These are phyloP conservation scores for Globisporangium nunn DNA, from an alignment of 352 stramenopile genomes.

Conservation along the genomic window DNA sequence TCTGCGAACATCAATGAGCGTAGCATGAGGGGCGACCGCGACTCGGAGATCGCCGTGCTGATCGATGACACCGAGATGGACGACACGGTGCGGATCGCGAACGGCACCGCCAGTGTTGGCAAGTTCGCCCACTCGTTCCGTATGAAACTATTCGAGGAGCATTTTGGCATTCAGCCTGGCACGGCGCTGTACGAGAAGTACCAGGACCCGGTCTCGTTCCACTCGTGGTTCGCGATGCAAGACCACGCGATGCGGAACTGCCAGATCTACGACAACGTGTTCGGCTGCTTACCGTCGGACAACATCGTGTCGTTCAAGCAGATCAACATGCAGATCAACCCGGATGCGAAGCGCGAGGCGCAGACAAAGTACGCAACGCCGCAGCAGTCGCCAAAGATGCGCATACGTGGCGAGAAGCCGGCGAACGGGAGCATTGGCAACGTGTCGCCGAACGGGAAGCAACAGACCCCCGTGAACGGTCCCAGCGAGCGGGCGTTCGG, in stretches of 20 bases:
- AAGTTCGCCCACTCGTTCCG: conserved; percentile 83
- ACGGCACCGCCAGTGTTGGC: conserved; percentile 43
- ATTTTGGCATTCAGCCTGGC: conserved; percentile 57
- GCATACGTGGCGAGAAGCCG: conserved; percentile 5
- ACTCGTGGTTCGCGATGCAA: conserved; percentile 80
- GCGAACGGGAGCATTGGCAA: background rate
- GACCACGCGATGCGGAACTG: conserved; percentile 80
- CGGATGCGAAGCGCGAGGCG: conserved; percentile 8
- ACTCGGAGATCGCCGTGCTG: conserved; percentile 83
- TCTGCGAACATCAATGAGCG: conserved; percentile 86
- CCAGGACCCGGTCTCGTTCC: conserved; percentile 43
- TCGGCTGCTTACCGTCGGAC: conserved; percentile 74
- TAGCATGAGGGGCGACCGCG: conserved; percentile 80
- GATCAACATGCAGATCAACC: conserved; percentile 47
- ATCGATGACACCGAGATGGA: conserved; percentile 78
- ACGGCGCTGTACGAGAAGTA: conserved; percentile 51
- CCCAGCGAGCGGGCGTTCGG: conserved; percentile 4
- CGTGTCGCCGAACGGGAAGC: background rate
- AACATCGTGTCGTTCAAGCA: conserved; percentile 62
- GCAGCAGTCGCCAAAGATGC: conserved; percentile 10
- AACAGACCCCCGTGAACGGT: background rate
- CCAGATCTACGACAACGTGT: conserved; percentile 80
- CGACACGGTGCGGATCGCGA: conserved; percentile 36
- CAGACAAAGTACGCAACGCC: conserved; percentile 5
- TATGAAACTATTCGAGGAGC: conserved; percentile 84